Conservation (phyloP, 2,329 filamentous ascomycete genomes). For the Dactylellina drechsleri region DNA sequence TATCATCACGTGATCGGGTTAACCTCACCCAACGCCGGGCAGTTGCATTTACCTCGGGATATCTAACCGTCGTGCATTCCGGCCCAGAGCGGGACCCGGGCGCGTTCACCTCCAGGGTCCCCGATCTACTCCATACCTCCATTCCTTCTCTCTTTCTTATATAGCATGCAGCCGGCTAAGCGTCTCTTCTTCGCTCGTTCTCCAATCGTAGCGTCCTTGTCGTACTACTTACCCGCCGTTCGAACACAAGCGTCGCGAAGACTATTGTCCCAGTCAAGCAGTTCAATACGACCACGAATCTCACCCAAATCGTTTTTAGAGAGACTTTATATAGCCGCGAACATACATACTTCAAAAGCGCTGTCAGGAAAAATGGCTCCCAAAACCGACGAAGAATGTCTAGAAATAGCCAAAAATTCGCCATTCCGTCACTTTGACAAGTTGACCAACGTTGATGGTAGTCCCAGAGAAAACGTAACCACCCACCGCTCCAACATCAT, state of each 20-base stretch:
- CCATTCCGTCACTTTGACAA: conserved; percentile 27
- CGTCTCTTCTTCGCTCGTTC: conserved; percentile 11
- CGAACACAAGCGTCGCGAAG: background rate
- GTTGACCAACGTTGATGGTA: conserved; percentile 5
- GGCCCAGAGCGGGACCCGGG: background rate
- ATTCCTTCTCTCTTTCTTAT: background rate
- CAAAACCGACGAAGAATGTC: conserved; percentile 31
- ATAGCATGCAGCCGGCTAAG: conserved; percentile 14
- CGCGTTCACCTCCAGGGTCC: background rate
- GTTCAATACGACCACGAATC: background rate
- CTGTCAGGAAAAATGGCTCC: conserved; percentile 18
- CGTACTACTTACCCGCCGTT: background rate
- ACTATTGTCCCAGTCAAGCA: background rate
- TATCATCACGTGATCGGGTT: conserved; percentile 19
- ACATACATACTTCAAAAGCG: background rate
- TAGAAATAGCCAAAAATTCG: conserved; percentile 18
- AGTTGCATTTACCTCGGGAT: conserved; percentile 16
- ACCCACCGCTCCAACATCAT: no score
- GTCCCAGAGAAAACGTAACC: conserved; percentile 24
- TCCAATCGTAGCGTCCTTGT: background rate
- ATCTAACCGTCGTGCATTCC: background rate
- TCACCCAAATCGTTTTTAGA: conserved; percentile 5
- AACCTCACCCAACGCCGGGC: conserved; percentile 4
- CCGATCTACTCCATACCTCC: background rate
- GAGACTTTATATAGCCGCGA: background rate